Percentiles rank a stretch among this genome's conserved stretches.
These are phyloP conservation scores for Lipomyces kockii DNA, from an alignment of 805 yeast species.

Conservation along the genomic window DNA sequence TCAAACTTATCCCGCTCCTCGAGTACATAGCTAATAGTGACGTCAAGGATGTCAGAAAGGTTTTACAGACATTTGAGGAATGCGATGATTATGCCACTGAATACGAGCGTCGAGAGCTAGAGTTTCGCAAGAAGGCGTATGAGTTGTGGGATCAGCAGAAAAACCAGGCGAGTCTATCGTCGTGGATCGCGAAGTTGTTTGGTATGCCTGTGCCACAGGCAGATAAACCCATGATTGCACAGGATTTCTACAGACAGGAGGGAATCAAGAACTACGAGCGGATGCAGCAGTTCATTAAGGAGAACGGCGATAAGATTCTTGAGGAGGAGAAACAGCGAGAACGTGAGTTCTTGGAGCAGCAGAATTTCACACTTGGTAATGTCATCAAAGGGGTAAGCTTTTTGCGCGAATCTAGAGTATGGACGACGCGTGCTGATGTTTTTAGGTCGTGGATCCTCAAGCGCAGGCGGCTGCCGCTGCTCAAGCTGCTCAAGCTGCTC, in stretches of 20 bases:
- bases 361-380: constrained; percentile 83
- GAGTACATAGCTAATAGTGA: constrained; percentile 92
- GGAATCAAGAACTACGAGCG: constrained; percentile 87
- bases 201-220: constrained; percentile 51
- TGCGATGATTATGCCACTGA: constrained; percentile 73
- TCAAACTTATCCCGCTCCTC: constrained; percentile 84
- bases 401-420: background rate
- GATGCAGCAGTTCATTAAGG: constrained; percentile 80
- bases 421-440: background rate
- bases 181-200: constrained; percentile 35
- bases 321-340: constrained; percentile 55
- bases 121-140: constrained; percentile 66
- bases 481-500: constrained; percentile 4
- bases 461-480: constrained; percentile 11
- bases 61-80: constrained; percentile 72
- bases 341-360: constrained; percentile 80
- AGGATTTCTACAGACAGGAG: constrained; percentile 86
- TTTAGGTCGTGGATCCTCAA: constrained; percentile 20
- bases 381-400: constrained; percentile 69
- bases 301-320: constrained; percentile 64
- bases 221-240: constrained; percentile 65
- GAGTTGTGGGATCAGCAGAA: constrained; percentile 50
- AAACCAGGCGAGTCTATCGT: constrained; percentile 23
- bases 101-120: constrained; percentile 75
- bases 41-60: constrained; percentile 86